Evolutionary conservation across 148 eudicot genomes (phyloP).

Genomic region (Heliosperma pusillum): DNA sequence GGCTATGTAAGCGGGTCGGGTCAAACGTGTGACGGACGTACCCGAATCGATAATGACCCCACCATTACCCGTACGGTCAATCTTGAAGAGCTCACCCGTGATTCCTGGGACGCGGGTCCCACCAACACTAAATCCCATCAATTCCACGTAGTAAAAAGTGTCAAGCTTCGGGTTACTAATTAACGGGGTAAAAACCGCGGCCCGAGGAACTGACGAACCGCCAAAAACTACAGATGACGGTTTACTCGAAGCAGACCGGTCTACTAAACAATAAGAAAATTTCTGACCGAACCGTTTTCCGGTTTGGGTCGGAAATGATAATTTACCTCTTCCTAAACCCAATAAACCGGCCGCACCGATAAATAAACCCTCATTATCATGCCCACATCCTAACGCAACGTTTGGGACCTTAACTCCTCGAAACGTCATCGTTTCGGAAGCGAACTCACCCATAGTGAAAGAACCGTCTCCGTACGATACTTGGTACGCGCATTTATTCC

Average conservation of each 20-base stretch:
- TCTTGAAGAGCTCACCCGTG: slow-evolving; percentile 52
- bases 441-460: slow-evolving; percentile 73
- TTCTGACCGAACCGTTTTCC: slow-evolving; percentile 63
- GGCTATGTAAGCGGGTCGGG: slow-evolving; percentile 74
- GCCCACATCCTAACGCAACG: slow-evolving; percentile 88
- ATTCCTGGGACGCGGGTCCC: slow-evolving; percentile 63
- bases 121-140: slow-evolving; percentile 80
- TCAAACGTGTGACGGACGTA: slow-evolving; percentile 80
- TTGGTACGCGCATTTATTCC: slow-evolving; percentile 58
- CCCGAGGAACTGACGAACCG: slow-evolving; percentile 43
- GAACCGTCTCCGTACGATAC: slow-evolving; percentile 95
- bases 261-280: slow-evolving; percentile 85
- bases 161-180: slow-evolving; percentile 76
- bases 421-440: slow-evolving; percentile 87
- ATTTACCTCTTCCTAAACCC: slow-evolving; percentile 75
- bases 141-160: slow-evolving; percentile 83
- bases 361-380: slow-evolving; percentile 83
- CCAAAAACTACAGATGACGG: slow-evolving; percentile 86
- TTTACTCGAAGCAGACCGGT: slow-evolving; percentile 66
- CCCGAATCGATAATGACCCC: slow-evolving; percentile 92
- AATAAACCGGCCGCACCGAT: slow-evolving; percentile 87
- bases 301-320: slow-evolving; percentile 73
- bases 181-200: slow-evolving; percentile 70
- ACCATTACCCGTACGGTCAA: slow-evolving; percentile 64
- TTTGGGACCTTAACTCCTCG: slow-evolving; percentile 46